These are phyloP conservation scores for Xylaria cubensis DNA, from an alignment of 495 filamentous ascomycete species.

Conservation along the genomic window DNA sequence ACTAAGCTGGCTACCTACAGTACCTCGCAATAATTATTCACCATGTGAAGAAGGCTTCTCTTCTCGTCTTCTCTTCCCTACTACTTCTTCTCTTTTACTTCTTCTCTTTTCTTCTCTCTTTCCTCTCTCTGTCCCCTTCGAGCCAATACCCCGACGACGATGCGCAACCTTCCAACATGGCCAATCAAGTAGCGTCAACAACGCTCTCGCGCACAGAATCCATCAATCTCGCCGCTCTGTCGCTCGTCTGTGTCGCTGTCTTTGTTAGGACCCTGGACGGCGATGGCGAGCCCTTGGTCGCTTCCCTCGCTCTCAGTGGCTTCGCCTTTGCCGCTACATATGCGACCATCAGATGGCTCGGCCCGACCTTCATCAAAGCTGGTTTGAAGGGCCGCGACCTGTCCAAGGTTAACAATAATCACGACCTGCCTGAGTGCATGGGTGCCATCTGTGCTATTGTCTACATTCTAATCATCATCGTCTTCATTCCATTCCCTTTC, in stretches of 20 bases:
- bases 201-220: constrained; percentile 72
- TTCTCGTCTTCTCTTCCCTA: background rate
- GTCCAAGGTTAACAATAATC: constrained; percentile 72
- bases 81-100: background rate
- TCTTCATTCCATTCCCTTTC: constrained; percentile 96
- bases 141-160: constrained; percentile 10
- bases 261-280: constrained; percentile 78
- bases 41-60: constrained; percentile 1
- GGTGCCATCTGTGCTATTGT: constrained; percentile 93
- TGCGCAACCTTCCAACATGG: constrained; percentile 46
- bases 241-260: constrained; percentile 72
- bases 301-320: constrained; percentile 83
- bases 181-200: constrained; percentile 39
- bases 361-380: constrained; percentile 83
- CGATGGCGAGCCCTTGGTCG: constrained; percentile 88
- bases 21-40: background rate
- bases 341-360: constrained; percentile 93
- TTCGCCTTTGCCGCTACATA: constrained; percentile 82
- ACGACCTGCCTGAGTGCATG: constrained; percentile 94
- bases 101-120: too few species aligned
- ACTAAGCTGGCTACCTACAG: constrained; percentile 12
- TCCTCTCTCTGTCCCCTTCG: background rate
- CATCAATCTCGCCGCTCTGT: constrained; percentile 71
- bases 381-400: constrained; percentile 92
- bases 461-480: constrained; percentile 83